Evolutionary conservation across 139 green algal species (phyloP).

Genomic region (Tetraselmis striata): DNA sequence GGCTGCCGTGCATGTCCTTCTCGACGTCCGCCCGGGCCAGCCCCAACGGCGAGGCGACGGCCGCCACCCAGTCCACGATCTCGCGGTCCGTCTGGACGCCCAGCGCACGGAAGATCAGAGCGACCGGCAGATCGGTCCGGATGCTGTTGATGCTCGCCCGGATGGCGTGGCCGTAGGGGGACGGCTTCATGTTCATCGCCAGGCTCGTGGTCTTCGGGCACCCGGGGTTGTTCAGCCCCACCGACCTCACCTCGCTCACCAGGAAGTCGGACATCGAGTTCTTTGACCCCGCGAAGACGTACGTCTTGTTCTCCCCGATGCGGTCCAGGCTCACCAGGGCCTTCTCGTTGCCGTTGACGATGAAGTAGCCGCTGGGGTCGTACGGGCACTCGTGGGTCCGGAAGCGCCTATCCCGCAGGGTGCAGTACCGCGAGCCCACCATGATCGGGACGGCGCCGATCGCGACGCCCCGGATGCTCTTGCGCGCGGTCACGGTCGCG

Average conservation of each 20-base stretch:
- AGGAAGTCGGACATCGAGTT: too few species aligned
- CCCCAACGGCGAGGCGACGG: slow-evolving; percentile 83
- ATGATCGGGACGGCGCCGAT: background rate
- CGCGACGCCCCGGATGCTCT: background rate
- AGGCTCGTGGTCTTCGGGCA: slow-evolving; percentile 23
- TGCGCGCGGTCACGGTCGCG: background rate
- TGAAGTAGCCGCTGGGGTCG: slow-evolving; percentile 93
- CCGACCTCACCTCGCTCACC: background rate
- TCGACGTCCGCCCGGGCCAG: slow-evolving; percentile 87
- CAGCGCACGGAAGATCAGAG: slow-evolving; percentile 84
- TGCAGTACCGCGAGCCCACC: slow-evolving; percentile 1
- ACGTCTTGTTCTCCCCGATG: slow-evolving; percentile 48
- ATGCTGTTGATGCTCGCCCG: slow-evolving; percentile 56
- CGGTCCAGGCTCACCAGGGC: slow-evolving; percentile 88
- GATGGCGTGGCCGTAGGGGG: background rate
- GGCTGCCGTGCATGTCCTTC: slow-evolving; percentile 75
- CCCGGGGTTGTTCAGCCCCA: slow-evolving; percentile 3
- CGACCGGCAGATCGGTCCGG: slow-evolving; percentile 74
- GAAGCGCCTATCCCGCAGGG: background rate
- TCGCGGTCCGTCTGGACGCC: slow-evolving; percentile 74
- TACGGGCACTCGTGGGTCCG: slow-evolving; percentile 40
- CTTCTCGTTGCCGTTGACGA: slow-evolving; percentile 98
- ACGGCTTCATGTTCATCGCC: slow-evolving; percentile 22
- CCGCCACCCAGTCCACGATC: slow-evolving; percentile 85
- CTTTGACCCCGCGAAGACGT: slow-evolving; percentile 20